phyloP scores from a whole-genome alignment of 441 rosid species.

The Viola pubescens region DNA sequence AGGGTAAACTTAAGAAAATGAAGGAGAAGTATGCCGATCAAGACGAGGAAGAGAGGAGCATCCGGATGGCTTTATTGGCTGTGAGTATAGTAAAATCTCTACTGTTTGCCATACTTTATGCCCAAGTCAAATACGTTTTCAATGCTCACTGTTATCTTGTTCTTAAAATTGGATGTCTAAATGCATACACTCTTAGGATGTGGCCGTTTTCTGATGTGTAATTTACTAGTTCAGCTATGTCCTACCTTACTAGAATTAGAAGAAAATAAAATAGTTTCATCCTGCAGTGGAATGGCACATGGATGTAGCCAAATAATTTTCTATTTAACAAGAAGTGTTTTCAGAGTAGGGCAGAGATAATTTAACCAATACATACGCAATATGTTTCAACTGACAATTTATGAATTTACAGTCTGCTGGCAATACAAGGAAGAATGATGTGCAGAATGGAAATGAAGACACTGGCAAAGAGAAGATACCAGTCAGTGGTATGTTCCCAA shows the following conservation, averaged over 20 bases:
- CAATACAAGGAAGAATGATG: conserved; percentile 45
- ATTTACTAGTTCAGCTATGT: too few relatives aligned
- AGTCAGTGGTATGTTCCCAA: conserved; percentile 30
- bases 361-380: not conserved
- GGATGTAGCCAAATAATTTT: too few relatives aligned
- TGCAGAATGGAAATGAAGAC: conserved; percentile 27
- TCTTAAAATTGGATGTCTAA: too few relatives aligned
- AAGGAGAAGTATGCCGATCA: conserved; percentile 96
- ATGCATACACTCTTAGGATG: too few relatives aligned
- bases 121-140: not conserved
- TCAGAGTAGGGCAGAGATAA: too few relatives aligned
- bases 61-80: conserved; percentile 80
- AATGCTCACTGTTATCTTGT: too few relatives aligned
- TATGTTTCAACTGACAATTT: conserved; percentile 12
- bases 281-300: too few relatives aligned
- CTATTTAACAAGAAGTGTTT: too few relatives aligned
- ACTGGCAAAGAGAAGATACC: conserved; percentile 34
- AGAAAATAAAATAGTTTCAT: too few relatives aligned
- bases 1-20: conserved; percentile 86
- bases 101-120: not conserved
- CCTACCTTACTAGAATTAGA: too few relatives aligned
- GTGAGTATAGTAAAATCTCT: conserved; percentile 40
- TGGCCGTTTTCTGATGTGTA: too few relatives aligned
- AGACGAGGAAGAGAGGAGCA: conserved; percentile 87
- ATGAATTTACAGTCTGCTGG: conserved; percentile 70